phyloP scores from a whole-genome alignment of 2,329 filamentous ascomycete species.

The Coniochaeta prunicola region DNA sequence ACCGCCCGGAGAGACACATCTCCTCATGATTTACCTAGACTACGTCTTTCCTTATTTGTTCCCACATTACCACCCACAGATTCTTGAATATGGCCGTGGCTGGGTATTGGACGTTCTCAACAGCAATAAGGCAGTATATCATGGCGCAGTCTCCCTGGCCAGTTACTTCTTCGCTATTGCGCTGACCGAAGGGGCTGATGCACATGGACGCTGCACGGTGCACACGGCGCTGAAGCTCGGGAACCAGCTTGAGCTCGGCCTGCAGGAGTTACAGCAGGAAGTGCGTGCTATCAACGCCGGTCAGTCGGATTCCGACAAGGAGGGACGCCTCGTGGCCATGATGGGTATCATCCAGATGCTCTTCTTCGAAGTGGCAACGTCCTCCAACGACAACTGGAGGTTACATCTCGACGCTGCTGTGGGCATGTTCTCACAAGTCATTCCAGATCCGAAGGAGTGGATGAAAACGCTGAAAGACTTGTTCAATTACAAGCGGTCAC shows the following conservation, averaged over 20 bases:
- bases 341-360: background rate
- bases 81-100: no score
- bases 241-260: background rate
- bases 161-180: background rate
- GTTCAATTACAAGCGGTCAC: no score
- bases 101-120: no score
- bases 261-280: background rate
- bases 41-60: constrained; percentile 55
- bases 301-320: background rate
- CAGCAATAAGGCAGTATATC: no score
- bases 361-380: no score
- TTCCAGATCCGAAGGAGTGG: no score
- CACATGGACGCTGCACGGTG: background rate
- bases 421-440: no score
- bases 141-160: background rate
- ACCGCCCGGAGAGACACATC: constrained; percentile 8
- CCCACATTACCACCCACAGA: constrained; percentile 57
- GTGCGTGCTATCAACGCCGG: background rate
- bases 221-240: background rate
- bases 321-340: background rate
- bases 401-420: no score
- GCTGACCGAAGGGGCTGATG: no score
- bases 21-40: constrained; percentile 54
- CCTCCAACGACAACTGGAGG: no score
- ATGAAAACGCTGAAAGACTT: no score